Evolutionary conservation across 345 rosid genomes (phyloP), one percentile per base, ranked within the genome.

Genomic region (Erucastrum elatum): DNA sequence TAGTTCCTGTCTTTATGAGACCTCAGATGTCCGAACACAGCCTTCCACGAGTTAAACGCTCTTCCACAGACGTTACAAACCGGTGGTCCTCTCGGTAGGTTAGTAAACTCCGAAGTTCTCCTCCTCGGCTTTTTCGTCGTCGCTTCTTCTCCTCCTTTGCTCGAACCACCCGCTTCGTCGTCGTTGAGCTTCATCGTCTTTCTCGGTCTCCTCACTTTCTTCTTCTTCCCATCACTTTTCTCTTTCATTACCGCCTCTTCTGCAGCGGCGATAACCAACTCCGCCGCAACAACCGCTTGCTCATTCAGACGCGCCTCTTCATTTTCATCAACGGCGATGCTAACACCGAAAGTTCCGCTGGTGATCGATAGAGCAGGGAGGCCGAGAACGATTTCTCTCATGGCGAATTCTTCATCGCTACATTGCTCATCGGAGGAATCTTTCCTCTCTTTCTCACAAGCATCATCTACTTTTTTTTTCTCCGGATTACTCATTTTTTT

Each of bases 11-110:
- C 68, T 6, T 61, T 78, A 8, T 86, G 89, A 5, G 62, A 33
- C 41, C 84, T 77, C 74, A 85, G 17, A 5, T 87, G 89, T 0
- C 87, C 86, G 5, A 82, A 83, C 0, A 85, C 80, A 0, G 77
- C 87, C 58, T 83, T 82, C 85, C 84, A 85, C 0, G 80, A 72
- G 30, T 25, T 10, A 16, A 83, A 87, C 2, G 3, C 31, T 68
- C 30, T 77, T 0, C 55, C 41, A 17, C 89, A 87, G 0, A 78
- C 16, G 4, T 77, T 13, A 62, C 89, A 87, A 1, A 69, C 67
- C 0, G 76, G 77, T 25, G 75, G 74, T 2, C 66, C 70, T 25
- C 4, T 29, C 0, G 82, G 87, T 2, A 55, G 62, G 7, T 83
- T 63, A 1, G 56, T 16, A 4, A 72, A 68, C 0, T 44, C 64